A percentile compares a stretch with the other conserved stretches of the same genome.
These are phyloP conservation scores for Bipolaris sorokiniana DNA, from an alignment of 2,329 filamentous ascomycete species.

Conservation along the genomic window DNA sequence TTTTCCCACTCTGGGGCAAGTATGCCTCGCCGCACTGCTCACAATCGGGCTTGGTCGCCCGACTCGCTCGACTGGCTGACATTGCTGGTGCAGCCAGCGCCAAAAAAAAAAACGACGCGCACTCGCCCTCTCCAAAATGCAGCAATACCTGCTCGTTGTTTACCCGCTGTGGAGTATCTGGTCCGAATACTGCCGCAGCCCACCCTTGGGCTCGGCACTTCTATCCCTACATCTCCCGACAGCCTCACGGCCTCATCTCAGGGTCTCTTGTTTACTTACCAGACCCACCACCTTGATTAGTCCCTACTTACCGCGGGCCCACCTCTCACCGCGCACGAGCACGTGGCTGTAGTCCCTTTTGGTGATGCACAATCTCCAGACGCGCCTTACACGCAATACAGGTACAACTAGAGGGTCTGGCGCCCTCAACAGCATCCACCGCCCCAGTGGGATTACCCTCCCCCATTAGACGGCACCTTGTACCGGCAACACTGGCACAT, in stretches of 20 bases:
- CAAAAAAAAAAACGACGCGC: neutral
- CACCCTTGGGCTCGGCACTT: conserved; percentile 13
- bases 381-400: conserved; percentile 13
- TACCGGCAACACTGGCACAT: neutral
- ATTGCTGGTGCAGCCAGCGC: neutral
- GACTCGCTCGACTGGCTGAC: neutral
- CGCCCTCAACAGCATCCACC: conserved; percentile 16
- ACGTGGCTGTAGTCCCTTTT: conserved; percentile 25
- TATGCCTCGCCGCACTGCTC: conserved; percentile 11
- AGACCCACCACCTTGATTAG: conserved; percentile 23
- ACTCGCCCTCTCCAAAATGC: neutral
- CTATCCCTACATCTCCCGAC: conserved; percentile 35
- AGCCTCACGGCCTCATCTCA: conserved; percentile 20
- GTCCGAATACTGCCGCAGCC: conserved; percentile 23
- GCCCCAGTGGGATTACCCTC: neutral
- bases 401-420: conserved; percentile 2
- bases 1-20: neutral
- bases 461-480: conserved; percentile 1
- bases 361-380: conserved; percentile 14
- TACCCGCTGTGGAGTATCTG: conserved; percentile 22
- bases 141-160: conserved; percentile 6
- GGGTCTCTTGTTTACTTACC: conserved; percentile 24
- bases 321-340: conserved; percentile 22
- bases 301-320: conserved; percentile 16
- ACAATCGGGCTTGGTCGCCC: neutral